phyloP scores from a whole-genome alignment of 441 rosid genomes.

The Viola pubescens region DNA sequence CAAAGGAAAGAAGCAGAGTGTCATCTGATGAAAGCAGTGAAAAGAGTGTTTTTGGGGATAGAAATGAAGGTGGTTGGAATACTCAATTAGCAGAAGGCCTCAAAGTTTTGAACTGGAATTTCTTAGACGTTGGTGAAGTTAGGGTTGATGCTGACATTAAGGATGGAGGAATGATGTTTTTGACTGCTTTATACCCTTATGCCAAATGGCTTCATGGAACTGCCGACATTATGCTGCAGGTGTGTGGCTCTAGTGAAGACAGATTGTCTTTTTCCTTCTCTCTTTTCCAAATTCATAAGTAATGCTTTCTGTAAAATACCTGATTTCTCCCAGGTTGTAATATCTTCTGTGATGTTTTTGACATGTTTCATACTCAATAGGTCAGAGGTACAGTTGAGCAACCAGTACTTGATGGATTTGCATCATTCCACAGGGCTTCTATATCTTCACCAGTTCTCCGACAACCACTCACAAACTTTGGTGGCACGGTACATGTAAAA shows the following conservation, averaged over 20 bases:
- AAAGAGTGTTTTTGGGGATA: slow-evolving; percentile 62
- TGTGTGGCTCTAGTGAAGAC: slow-evolving; percentile 18
- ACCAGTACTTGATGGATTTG: slow-evolving; percentile 91
- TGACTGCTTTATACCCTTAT: slow-evolving; percentile 93
- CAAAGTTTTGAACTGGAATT: slow-evolving; percentile 79
- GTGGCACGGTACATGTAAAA: slow-evolving; percentile 85
- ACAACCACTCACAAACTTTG: slow-evolving; percentile 85
- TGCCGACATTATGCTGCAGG: slow-evolving; percentile 97
- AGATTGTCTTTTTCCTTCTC: neutral
- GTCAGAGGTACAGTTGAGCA: slow-evolving; percentile 98
- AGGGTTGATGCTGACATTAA: slow-evolving; percentile 92
- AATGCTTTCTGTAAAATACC: neutral
- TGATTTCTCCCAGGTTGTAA: slow-evolving; percentile 1
- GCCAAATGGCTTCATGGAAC: slow-evolving; percentile 94
- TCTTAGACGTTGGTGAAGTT: slow-evolving; percentile 93
- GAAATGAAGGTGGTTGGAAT: slow-evolving; percentile 90
- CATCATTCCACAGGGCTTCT: slow-evolving; percentile 89
- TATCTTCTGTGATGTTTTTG: slow-evolving; percentile 16
- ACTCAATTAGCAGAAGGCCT: slow-evolving; percentile 85
- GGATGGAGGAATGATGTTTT: slow-evolving; percentile 98
- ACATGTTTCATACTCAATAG: slow-evolving; percentile 36
- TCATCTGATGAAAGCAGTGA: slow-evolving; percentile 43
- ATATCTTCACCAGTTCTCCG: slow-evolving; percentile 85
- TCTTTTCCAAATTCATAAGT: neutral
- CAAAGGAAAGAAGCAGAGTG: slow-evolving; percentile 58